These are phyloP conservation scores for Phytophthora quininea DNA, from an alignment of 352 stramenopile genomes.

Conservation along the genomic window DNA sequence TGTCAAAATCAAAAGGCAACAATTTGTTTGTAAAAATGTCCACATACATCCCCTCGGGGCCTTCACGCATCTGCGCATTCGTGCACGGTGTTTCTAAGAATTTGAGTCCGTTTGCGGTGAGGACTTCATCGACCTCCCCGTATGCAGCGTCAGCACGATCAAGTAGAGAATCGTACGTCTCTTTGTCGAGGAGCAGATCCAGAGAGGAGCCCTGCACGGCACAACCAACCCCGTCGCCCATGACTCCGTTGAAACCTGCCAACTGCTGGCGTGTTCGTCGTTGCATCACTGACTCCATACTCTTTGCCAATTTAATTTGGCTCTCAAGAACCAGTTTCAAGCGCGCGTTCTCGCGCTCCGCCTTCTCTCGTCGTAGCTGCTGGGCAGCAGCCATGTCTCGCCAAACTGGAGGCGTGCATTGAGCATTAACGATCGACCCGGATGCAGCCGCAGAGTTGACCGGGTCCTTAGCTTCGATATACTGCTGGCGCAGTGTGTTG, in stretches of 20 bases:
- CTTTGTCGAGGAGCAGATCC: constrained; percentile 42
- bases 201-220: constrained; percentile 21
- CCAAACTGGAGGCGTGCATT: constrained; percentile 34
- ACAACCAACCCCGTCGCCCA: constrained; percentile 18
- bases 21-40: constrained; percentile 58
- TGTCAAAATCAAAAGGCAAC: constrained; percentile 52
- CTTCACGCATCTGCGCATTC: constrained; percentile 44
- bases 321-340: constrained; percentile 54
- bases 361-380: constrained; percentile 37
- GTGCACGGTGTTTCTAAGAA: constrained; percentile 34
- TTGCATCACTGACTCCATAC: constrained; percentile 49
- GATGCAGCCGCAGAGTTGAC: constrained; percentile 5
- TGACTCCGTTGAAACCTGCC: constrained; percentile 35
- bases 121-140: constrained; percentile 43
- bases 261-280: constrained; percentile 37
- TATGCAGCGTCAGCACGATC: constrained; percentile 37
- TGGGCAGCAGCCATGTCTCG: constrained; percentile 41
- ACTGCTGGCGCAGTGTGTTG: constrained; percentile 33
- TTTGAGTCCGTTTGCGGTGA: constrained; percentile 47
- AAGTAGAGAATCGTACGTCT: constrained; percentile 42
- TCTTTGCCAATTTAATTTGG: constrained; percentile 55
- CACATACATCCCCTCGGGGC: constrained; percentile 39
- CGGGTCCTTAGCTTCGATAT: constrained; percentile 27
- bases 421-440: constrained; percentile 17
- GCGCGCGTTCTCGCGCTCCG: constrained; percentile 51